phyloP scores from a whole-genome alignment of 768 basidiomycete genomes.

The Psilocybe cubensis region DNA sequence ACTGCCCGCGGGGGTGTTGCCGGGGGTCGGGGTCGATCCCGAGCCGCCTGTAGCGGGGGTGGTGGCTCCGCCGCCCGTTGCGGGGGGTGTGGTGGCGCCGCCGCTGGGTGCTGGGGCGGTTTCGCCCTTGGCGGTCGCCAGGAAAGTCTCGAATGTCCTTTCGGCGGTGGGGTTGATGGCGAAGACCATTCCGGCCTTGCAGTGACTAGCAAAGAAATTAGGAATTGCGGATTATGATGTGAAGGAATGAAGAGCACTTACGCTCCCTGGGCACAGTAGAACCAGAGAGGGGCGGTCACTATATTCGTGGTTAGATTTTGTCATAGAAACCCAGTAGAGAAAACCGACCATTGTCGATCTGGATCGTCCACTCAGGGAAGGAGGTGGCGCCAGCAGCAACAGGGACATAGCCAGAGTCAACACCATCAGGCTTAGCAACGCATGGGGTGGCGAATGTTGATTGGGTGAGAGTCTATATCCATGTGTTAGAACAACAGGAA shows the following conservation, averaged over 20 bases:
- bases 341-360: slow-evolving; percentile 28
- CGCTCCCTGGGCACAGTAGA: slow-evolving; percentile 49
- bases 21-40: neutral
- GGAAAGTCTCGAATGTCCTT: slow-evolving; percentile 46
- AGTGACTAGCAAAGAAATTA: slow-evolving; percentile 37
- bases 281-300: slow-evolving; percentile 53
- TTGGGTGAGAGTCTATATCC: slow-evolving; percentile 41
- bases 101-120: too few species aligned
- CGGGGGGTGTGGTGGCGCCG: slow-evolving; percentile 10
- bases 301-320: neutral
- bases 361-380: slow-evolving; percentile 40
- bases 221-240: neutral
- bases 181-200: slow-evolving; percentile 58
- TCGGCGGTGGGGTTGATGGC: slow-evolving; percentile 52
- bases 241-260: slow-evolving; percentile 15
- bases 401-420: slow-evolving; percentile 50
- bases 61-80: slow-evolving; percentile 10
- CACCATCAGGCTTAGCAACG: slow-evolving; percentile 32
- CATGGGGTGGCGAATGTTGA: slow-evolving; percentile 44
- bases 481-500: neutral
- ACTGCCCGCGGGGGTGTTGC: neutral
- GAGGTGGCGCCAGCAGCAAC: slow-evolving; percentile 39
- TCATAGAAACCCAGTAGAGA: neutral
- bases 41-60: slow-evolving; percentile 1
- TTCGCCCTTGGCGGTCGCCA: slow-evolving; percentile 30